Evolutionary conservation across 306 rosid species (phyloP), one percentile per base, ranked within the genome.

Genomic region (Pyrus betulifolia): DNA sequence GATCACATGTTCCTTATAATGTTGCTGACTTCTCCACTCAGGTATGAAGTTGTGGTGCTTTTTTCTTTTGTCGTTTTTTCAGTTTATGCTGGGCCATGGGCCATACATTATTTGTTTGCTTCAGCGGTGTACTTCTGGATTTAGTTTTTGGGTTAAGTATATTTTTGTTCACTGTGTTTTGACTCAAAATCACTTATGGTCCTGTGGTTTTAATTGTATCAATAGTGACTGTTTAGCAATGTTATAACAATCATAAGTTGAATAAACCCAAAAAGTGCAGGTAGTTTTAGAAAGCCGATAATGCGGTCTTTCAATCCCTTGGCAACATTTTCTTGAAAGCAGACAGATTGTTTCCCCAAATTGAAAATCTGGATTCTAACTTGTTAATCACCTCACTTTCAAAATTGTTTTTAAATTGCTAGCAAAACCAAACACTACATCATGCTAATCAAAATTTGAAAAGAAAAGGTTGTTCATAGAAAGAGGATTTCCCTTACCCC

Each of bases 1-100:
- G 99, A 73, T 96, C 99, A 64, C 98, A 92, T 69, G 98, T 96
- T 84, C 97, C 99, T 55, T 96, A 96, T 69, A 96, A 96, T 82
- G 97, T 93, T 73, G 65, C 91, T 25, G 99, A 96, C 79, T 93
- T 93, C 82, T 91, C 97, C 70, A 89, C 99, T 35, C 99, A 93
- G 98, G 99, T 94, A 75, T 44, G 63, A 72, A 64, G 13, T 81
- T 11, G 57, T 46, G 23, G 45, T 31, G 63, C 67, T 57, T 64
- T 25, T 13, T 63, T 28, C 35, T 27, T 4, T 22, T 22, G 55
- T 57, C 28, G 6, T 12, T 2, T 45, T n/a, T 59, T 71, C 35
- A 14, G 21, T 6, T 38, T 61, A 61, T 27, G 67, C 11, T 61
- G 21, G 38, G 38, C 35, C 66, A 25, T 65, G 35, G 38, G 38